Base-by-base conservation (phyloP, 331 rosid genomes). In the Prunus yedoensis region DNA sequence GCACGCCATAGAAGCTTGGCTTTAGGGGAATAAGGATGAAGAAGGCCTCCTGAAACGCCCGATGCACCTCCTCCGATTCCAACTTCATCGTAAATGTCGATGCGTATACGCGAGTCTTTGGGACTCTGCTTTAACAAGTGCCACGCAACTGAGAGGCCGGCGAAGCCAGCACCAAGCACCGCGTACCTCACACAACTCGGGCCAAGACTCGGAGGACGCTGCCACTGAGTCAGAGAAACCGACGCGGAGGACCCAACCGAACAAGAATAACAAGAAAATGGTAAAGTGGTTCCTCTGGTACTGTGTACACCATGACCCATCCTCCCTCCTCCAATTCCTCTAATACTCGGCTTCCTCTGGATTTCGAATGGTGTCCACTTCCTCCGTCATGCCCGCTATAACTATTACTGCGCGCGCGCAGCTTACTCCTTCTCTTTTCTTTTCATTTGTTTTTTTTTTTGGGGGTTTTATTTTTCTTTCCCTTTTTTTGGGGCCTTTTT, bases 11-110 rank as follows among this genome's bases (percentile, higher is more conserved):
- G 90, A 74, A 82, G 90, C 86, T 88, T 94, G 45, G 81, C 96
- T 90, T 94, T 92, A 9, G 99, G 97, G 58, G 97, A 91, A 84
- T 94, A 94, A 78, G 99, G 99, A 69, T 94, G 99, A 71, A 94
- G 89, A 47, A 94, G 95, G 47, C 99, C 99, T 35, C 97, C 96
- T 64, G 98, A 83, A 54, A 94, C 78, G 59, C 97, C 98, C 65
- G 96, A 94, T 70, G 96, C 99, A 63, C 96, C 99, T 10, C 98
- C 99, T 4, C 97, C 96, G 43, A 91, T 78, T 62, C 99, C 99
- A 77, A 82, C 84, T 86, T 90, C 96, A 82, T 91, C 97, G 51
- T 81, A 94, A 69, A 94, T 45, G 66, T 94, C 95, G 77, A 94
- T 57, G 68, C 74, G 79, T 32, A 92, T 20, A 57, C 85, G 66